Percentiles rank a stretch among this genome's conserved stretches.
Conservation (phyloP, 2,329 filamentous ascomycete species). For the Colletotrichum siamense region DNA sequence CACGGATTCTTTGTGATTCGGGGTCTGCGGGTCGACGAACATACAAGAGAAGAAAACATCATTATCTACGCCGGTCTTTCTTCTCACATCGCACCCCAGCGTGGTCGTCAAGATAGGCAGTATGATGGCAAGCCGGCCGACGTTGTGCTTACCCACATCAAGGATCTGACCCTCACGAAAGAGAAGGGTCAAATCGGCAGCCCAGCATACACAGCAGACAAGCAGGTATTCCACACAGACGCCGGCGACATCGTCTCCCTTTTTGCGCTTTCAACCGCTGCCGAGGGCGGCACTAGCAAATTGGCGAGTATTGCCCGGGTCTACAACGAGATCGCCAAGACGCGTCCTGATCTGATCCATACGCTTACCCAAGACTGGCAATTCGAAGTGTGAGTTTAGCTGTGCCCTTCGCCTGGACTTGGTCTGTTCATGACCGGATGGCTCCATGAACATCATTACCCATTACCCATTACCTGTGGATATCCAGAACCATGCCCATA, state of each 20-base stretch:
- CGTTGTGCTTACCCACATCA: constrained; percentile 65
- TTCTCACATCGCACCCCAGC: constrained; percentile 59
- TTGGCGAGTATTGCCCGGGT: constrained; percentile 63
- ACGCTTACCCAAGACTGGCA: constrained; percentile 59
- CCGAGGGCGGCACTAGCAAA: constrained; percentile 61
- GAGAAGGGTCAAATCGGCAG: constrained; percentile 53
- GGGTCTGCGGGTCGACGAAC: constrained; percentile 57
- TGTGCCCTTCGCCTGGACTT: not conserved
- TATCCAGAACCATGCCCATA: not conserved
- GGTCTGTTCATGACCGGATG: not conserved
- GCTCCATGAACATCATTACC: too few relatives aligned
- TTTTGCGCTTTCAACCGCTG: constrained; percentile 57
- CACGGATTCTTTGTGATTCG: constrained; percentile 68
- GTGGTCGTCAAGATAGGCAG: constrained; percentile 58
- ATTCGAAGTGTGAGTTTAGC: constrained; percentile 44
- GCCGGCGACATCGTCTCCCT: constrained; percentile 64
- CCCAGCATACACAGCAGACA: constrained; percentile 65
- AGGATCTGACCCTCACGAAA: constrained; percentile 54
- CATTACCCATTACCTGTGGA: too few relatives aligned
- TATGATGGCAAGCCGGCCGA: constrained; percentile 51
- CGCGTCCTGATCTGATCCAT: constrained; percentile 64
- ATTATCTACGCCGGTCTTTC: constrained; percentile 66
- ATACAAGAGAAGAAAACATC: constrained; percentile 61
- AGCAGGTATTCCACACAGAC: constrained; percentile 69
- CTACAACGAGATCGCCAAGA: constrained; percentile 68